These are phyloP conservation scores for Bipolaris victoriae DNA, from an alignment of 2,329 filamentous ascomycete genomes.

Conservation along the genomic window DNA sequence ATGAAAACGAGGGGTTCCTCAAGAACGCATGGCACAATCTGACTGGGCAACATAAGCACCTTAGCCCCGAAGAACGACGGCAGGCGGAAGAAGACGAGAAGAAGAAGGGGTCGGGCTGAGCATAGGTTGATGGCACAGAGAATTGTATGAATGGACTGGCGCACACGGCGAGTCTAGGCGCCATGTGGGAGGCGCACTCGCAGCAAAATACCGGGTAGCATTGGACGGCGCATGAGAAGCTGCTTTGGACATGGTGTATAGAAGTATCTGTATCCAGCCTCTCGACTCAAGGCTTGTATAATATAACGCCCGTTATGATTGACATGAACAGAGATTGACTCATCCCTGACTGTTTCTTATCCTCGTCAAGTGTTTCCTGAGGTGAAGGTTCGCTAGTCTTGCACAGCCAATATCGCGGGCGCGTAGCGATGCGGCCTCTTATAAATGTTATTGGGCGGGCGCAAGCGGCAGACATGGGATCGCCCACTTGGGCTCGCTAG, in stretches of 20 bases:
- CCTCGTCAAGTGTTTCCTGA: neutral
- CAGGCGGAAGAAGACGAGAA: constrained; percentile 42
- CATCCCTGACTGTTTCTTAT: neutral
- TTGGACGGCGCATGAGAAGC: constrained; percentile 35
- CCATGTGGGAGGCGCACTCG: constrained; percentile 14
- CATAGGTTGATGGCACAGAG: constrained; percentile 5
- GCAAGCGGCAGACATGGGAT: constrained; percentile 36
- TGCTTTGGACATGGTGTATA: constrained; percentile 26
- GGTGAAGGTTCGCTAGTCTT: constrained; percentile 4
- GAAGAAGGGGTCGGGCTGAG: constrained; percentile 47
- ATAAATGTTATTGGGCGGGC: constrained; percentile 27
- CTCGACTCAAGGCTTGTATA: constrained; percentile 47
- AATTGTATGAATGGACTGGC: constrained; percentile 20
- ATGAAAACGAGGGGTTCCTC: constrained; percentile 86
- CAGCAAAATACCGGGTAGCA: constrained; percentile 33
- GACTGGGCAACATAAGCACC: constrained; percentile 69
- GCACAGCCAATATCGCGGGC: constrained; percentile 26
- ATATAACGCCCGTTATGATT: constrained; percentile 17
- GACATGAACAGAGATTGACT: neutral
- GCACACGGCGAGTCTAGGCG: constrained; percentile 15
- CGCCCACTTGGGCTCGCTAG: constrained; percentile 23
- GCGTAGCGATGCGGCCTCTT: constrained; percentile 32
- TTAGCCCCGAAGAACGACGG: constrained; percentile 36
- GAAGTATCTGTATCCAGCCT: constrained; percentile 31
- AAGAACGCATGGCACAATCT: constrained; percentile 93